phyloP scores from a whole-genome alignment of 192 early-diverging fungal species.

The Tieghemiomyces parasiticus region DNA sequence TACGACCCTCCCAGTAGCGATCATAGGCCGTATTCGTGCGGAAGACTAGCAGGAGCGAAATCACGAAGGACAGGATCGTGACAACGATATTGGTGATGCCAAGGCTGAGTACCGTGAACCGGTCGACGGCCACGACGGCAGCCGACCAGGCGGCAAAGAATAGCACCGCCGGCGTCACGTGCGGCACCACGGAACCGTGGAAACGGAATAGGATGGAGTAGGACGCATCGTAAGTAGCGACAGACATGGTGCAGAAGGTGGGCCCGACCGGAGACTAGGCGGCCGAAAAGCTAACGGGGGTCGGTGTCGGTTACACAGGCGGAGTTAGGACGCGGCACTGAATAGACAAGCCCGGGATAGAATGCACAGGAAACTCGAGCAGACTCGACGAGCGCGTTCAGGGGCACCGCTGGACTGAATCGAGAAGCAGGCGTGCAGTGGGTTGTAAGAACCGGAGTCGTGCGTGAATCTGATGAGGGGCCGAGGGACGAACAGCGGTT shows the following conservation, averaged over 20 bases:
- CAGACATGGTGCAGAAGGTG: slow-evolving; percentile 7
- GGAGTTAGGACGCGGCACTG: too few relatives aligned
- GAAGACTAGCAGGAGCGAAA: slow-evolving; percentile 38
- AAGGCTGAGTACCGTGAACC: slow-evolving; percentile 17
- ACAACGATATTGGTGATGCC: slow-evolving; percentile 23
- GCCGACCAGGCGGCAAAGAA: slow-evolving; percentile 27
- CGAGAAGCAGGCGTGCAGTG: too few relatives aligned
- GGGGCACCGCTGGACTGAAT: too few relatives aligned
- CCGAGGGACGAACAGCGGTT: too few relatives aligned
- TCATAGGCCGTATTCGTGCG: slow-evolving; percentile 47
- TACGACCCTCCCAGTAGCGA: slow-evolving; percentile 79
- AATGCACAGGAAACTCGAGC: too few relatives aligned
- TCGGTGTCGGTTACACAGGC: too few relatives aligned
- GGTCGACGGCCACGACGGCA: slow-evolving; percentile 26
- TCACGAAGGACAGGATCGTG: slow-evolving; percentile 28
- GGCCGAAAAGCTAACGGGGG: too few relatives aligned
- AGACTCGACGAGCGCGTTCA: too few relatives aligned
- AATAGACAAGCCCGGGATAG: too few relatives aligned
- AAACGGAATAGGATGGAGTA: slow-evolving; percentile 15
- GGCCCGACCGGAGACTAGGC: too few relatives aligned
- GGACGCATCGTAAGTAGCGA: slow-evolving; percentile 5
- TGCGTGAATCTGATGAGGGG: too few relatives aligned
- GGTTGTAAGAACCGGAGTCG: too few relatives aligned
- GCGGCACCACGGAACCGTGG: slow-evolving; percentile 29
- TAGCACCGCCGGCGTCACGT: slow-evolving; percentile 19